Conservation (phyloP, 371 early-diverging fungal genomes). For the Chytridiales sp. region DNA sequence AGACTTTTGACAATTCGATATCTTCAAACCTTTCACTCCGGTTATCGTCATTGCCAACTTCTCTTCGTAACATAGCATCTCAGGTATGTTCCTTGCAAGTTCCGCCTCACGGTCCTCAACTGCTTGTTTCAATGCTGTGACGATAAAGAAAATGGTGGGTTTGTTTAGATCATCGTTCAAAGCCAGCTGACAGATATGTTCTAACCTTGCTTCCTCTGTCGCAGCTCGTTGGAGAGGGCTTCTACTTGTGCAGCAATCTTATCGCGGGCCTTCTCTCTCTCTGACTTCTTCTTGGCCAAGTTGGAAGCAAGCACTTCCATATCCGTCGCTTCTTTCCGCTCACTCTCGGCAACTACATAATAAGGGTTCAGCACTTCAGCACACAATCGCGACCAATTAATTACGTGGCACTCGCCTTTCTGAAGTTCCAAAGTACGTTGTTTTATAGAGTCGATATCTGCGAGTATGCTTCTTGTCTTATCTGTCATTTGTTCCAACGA, state of each 20-base stretch:
- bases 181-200: background rate
- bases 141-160: background rate
- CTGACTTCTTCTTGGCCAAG: constrained; percentile 5
- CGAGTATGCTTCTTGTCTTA: too few relatives aligned
- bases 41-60: constrained; percentile 29
- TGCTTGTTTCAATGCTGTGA: constrained; percentile 2
- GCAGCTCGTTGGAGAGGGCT: constrained; percentile 16
- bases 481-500: too few relatives aligned
- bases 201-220: constrained; percentile 22
- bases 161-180: background rate
- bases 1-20: too few relatives aligned
- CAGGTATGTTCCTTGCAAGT: constrained; percentile 9
- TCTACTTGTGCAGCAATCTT: constrained; percentile 17
- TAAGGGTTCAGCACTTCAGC: too few relatives aligned
- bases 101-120: background rate
- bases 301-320: constrained; percentile 13
- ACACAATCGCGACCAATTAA: too few relatives aligned
- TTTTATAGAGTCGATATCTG: too few relatives aligned
- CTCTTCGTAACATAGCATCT: constrained; percentile 25
- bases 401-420: too few relatives aligned
- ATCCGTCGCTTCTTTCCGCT: constrained; percentile 17
- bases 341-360: constrained; percentile 14
- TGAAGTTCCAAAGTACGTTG: too few relatives aligned
- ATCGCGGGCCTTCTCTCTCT: constrained; percentile 14
- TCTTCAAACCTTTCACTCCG: constrained; percentile 16